Evolutionary conservation across 176 grass and related monocot genomes (phyloP), one percentile per base, ranked within the genome.

Genomic region (Oryza glaberrima): DNA sequence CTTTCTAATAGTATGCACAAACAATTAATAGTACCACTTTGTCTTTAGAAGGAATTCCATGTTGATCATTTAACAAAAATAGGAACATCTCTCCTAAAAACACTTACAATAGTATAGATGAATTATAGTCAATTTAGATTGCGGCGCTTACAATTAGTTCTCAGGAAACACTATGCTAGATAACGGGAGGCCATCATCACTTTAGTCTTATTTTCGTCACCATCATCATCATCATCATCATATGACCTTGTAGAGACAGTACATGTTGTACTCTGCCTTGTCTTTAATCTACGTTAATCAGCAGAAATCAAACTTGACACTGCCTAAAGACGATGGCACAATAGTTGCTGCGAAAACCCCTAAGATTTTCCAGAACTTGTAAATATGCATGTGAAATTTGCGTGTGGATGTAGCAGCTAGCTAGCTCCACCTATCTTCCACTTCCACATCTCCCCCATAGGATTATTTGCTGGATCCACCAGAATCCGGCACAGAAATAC

Each of bases 401-500:
- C 3, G 1, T 4, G 52, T 56, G 17, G 52, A 19, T 7, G 5
- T 56, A 56, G 52, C 52, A 56, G 16, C 16, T 19, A 54, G 51
- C 15, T 54, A 19, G 15, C 52, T 56, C 52, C 52, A 56, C 52
- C 17, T 30, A 67, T 20, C 20, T 67, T 4, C n/a, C 65, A 67
- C 1, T 67, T 67, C 25, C 12, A 32, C 12, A 30, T 67, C 65
- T 3, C 26, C 11, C n/a, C 26, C 23, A 30, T 67, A 3, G 25
- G 25, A 67, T 67, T 16, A 45, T 46, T 8, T 73, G 71, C n/a
- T 23, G 41, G n/a, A 51, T 30, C 13, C 46, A 52, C 1, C 73
- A 75, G 47, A 54, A 75, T 34, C 60, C 74, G 83, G 84, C 87
- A 90, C 91, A 78, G 66, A 87, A 84, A 84, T 64, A 84, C 67